A percentile compares a stretch with the other conserved stretches of the same genome.
Evolutionary conservation across 2,329 filamentous ascomycete genomes (phyloP).

Genomic region (Diaporthe australafricana): DNA sequence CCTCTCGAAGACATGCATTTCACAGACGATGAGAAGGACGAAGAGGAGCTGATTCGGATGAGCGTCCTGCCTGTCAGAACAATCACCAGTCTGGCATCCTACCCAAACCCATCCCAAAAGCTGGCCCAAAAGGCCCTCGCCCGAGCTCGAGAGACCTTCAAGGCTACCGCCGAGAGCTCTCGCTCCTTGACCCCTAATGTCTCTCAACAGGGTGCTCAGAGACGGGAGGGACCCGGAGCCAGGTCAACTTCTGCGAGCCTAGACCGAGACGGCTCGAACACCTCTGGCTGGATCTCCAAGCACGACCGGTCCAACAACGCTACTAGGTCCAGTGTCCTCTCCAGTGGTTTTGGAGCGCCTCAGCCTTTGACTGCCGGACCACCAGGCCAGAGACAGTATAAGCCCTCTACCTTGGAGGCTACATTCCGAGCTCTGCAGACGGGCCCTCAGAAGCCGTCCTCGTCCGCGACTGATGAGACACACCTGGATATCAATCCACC

Average conservation of each 20-base stretch:
- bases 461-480: background rate
- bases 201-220: conserved; percentile 30
- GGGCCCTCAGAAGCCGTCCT: conserved; percentile 38
- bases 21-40: conserved; percentile 40
- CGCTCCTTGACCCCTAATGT: conserved; percentile 37
- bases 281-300: conserved; percentile 36
- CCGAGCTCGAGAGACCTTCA: conserved; percentile 36
- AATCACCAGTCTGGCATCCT: conserved; percentile 66
- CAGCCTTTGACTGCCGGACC: conserved; percentile 65
- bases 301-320: conserved; percentile 35
- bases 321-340: conserved; percentile 40
- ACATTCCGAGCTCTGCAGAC: conserved; percentile 49
- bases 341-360: conserved; percentile 56
- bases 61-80: conserved; percentile 58
- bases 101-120: conserved; percentile 66
- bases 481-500: background rate
- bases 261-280: conserved; percentile 27
- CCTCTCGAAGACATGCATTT: conserved; percentile 41
- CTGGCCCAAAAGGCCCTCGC: conserved; percentile 59
- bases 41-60: conserved; percentile 46
- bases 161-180: conserved; percentile 38
- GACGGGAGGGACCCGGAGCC: background rate
- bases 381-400: conserved; percentile 64
- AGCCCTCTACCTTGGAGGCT: conserved; percentile 55
- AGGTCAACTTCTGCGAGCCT: background rate